These are phyloP conservation scores for Rosellinia necatrix DNA, from an alignment of 2,329 filamentous ascomycete genomes.

Conservation along the genomic window DNA sequence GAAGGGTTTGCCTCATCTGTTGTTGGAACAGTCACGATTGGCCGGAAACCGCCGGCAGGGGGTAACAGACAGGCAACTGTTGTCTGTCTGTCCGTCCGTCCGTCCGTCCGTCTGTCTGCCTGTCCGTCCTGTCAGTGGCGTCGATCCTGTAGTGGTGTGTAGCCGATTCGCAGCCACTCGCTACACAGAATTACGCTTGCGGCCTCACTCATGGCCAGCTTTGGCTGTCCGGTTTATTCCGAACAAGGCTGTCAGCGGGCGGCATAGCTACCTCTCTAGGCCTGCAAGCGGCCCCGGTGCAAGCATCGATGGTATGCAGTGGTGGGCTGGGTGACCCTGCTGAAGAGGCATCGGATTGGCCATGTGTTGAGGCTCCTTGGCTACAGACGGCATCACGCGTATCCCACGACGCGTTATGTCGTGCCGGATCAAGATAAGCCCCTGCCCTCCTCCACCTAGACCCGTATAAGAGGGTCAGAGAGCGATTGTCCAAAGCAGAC, in stretches of 20 bases:
- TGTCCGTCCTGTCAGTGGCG: slow-evolving; percentile 1
- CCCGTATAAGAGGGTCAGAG: slow-evolving; percentile 13
- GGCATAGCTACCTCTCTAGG: neutral
- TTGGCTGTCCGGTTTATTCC: slow-evolving; percentile 13
- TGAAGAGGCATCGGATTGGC: neutral
- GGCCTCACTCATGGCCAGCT: slow-evolving; percentile 1
- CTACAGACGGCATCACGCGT: slow-evolving; percentile 7
- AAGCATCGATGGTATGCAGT: neutral
- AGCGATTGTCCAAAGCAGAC: slow-evolving; percentile 33
- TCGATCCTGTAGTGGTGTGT: slow-evolving; percentile 19
- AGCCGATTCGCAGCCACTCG: slow-evolving; percentile 24
- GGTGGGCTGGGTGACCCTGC: neutral
- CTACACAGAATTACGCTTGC: slow-evolving; percentile 14
- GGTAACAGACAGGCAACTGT: neutral
- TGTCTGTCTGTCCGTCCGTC: too few relatives aligned
- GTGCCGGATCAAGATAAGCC: slow-evolving; percentile 35
- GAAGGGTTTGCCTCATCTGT: slow-evolving; percentile 20
- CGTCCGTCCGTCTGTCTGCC: too few relatives aligned
- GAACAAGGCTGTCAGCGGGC: slow-evolving; percentile 4
- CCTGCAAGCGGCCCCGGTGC: slow-evolving; percentile 2
- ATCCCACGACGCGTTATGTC: slow-evolving; percentile 23
- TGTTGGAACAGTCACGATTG: neutral
- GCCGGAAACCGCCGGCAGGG: slow-evolving; percentile 12
- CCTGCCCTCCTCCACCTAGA: slow-evolving; percentile 22
- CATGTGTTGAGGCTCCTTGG: neutral